These are phyloP conservation scores for Bothriochloa decipiens DNA, from an alignment of 176 grass and related monocot genomes.

Conservation along the genomic window DNA sequence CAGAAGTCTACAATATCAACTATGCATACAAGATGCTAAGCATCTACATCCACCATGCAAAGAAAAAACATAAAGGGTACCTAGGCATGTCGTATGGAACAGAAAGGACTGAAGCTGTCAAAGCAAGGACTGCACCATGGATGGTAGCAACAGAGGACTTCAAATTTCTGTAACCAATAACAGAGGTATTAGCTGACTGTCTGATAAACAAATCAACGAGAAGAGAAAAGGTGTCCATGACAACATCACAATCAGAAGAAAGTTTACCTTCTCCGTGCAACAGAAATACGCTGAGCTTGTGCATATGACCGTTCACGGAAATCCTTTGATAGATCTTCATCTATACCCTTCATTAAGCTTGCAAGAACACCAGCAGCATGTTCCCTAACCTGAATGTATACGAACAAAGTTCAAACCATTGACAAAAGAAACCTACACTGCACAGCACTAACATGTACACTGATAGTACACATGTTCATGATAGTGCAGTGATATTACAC, in stretches of 20 bases:
- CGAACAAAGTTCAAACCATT: conserved; percentile 21
- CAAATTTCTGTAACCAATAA: conserved; percentile 53
- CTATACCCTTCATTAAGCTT: conserved; percentile 90
- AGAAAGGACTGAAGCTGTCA: conserved; percentile 89
- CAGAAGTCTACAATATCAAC: not conserved
- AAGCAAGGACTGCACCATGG: conserved; percentile 90
- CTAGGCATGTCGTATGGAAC: conserved; percentile 97
- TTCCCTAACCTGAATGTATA: conserved; percentile 77
- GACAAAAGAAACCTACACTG: not conserved
- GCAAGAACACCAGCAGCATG: conserved; percentile 96
- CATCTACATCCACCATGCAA: conserved; percentile 20
- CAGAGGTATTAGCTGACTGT: not conserved
- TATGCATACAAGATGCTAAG: not conserved
- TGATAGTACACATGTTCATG: not conserved
- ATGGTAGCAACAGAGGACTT: conserved; percentile 67
- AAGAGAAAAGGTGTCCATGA: not conserved
- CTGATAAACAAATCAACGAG: not conserved
- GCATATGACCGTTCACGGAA: conserved; percentile 81
- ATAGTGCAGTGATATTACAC: not conserved
- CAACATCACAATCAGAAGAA: conserved; percentile 23
- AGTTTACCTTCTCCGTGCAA: conserved; percentile 56
- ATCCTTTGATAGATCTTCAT: conserved; percentile 68
- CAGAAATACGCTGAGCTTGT: conserved; percentile 65
- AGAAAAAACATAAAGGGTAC: conserved; percentile 45
- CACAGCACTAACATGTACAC: conserved; percentile 1